A percentile compares a stretch with the other conserved stretches of the same genome.
Conservation (phyloP, 2,329 filamentous ascomycete species). For the Podosphaera xanthii region DNA sequence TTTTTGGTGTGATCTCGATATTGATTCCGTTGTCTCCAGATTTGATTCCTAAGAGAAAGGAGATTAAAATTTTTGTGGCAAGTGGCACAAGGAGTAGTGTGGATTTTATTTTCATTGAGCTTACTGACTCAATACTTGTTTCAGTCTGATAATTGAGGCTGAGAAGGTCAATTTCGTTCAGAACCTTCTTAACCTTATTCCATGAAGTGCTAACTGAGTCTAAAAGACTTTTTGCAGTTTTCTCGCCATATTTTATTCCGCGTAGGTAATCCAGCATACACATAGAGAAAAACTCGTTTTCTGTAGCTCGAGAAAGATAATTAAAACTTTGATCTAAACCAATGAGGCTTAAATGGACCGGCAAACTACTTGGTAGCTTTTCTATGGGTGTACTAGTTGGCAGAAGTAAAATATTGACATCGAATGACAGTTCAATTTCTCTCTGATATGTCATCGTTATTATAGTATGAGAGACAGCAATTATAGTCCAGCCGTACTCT, state of each 20-base stretch:
- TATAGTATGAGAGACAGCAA: slow-evolving; percentile 33
- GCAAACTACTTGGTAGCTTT: slow-evolving; percentile 20
- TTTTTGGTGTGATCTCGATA: slow-evolving; percentile 29
- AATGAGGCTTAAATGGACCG: slow-evolving; percentile 49
- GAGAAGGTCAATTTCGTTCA: slow-evolving; percentile 36
- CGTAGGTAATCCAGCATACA: slow-evolving; percentile 46
- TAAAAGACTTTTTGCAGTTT: slow-evolving; percentile 34
- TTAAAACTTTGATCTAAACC: slow-evolving; percentile 31
- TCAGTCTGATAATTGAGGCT: slow-evolving; percentile 41
- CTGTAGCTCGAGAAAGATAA: slow-evolving; percentile 32
- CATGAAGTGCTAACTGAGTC: slow-evolving; percentile 36
- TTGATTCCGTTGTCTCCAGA: slow-evolving; percentile 27
- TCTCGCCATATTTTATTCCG: slow-evolving; percentile 33
- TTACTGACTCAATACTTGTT: slow-evolving; percentile 39
- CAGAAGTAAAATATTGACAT: slow-evolving; percentile 35
- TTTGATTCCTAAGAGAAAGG: slow-evolving; percentile 29
- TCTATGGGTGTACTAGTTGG: slow-evolving; percentile 2
- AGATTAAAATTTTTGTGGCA: slow-evolving; percentile 44
- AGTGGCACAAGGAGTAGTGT: slow-evolving; percentile 39
- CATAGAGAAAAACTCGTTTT: slow-evolving; percentile 55
- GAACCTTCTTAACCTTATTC: slow-evolving; percentile 37
- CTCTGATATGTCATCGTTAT: slow-evolving; percentile 54
- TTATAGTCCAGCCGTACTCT: slow-evolving; percentile 48
- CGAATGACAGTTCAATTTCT: slow-evolving; percentile 52
- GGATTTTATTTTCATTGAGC: slow-evolving; percentile 35